Percentiles rank a stretch among this genome's conserved stretches.
These are phyloP conservation scores for baker's yeast (Saccharomyces cerevisiae) DNA, from an alignment of 805 yeast genomes.

Conservation along the genomic window DNA sequence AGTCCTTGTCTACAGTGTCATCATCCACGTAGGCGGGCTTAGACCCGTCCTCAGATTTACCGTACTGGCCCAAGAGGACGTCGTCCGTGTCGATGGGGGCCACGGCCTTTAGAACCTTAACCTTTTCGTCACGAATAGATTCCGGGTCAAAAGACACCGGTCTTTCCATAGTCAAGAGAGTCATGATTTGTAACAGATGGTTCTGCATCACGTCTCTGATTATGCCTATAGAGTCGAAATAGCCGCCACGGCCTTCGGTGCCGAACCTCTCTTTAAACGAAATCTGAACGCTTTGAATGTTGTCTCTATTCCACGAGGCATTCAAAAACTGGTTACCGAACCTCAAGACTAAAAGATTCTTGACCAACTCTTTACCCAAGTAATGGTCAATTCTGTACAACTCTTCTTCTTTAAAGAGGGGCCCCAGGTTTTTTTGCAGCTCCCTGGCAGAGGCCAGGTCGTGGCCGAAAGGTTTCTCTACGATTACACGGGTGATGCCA, in stretches of 20 bases:
- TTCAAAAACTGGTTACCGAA: conserved; percentile 83
- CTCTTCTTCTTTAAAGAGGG: conserved; percentile 85
- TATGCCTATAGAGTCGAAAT: conserved; percentile 90
- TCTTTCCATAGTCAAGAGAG: conserved; percentile 90
- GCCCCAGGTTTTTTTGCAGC: conserved; percentile 69
- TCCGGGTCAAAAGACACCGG: conserved; percentile 89
- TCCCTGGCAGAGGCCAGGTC: conserved; percentile 74
- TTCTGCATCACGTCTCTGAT: conserved; percentile 98
- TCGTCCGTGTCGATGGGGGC: conserved; percentile 57
- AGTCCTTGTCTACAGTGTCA: conserved; percentile 70
- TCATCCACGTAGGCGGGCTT: conserved; percentile 92
- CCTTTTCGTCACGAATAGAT: conserved; percentile 92
- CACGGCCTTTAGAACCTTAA: conserved; percentile 78
- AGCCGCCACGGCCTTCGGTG: conserved; percentile 98
- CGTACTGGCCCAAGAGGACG: conserved; percentile 82
- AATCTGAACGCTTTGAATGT: conserved; percentile 73
- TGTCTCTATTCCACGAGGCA: conserved; percentile 83
- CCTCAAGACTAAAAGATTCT: conserved; percentile 79
- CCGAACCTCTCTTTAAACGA: conserved; percentile 97
- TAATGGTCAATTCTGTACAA: conserved; percentile 94
- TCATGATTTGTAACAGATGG: conserved; percentile 87
- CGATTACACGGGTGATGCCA: conserved; percentile 74
- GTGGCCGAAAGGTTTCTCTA: conserved; percentile 96
- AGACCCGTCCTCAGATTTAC: conserved; percentile 71
- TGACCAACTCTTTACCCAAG: conserved; percentile 96